Evolutionary conservation across 2,329 filamentous ascomycete species (phyloP).

Genomic region (Geoglossum cookeanum): DNA sequence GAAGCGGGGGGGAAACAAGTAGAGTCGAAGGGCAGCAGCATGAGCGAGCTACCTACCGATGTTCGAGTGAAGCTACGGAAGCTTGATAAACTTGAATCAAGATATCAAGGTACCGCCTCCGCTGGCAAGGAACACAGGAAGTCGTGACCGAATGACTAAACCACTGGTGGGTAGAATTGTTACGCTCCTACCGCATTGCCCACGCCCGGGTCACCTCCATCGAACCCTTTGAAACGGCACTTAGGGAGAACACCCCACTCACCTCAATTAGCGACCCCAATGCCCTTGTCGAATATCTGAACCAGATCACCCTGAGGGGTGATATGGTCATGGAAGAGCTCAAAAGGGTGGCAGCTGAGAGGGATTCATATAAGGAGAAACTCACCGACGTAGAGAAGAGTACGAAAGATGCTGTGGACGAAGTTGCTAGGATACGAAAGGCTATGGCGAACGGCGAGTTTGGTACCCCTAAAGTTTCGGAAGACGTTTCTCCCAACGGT

Average conservation of each 20-base stretch:
- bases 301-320: slow-evolving; percentile 64
- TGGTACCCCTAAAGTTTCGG: too few relatives aligned
- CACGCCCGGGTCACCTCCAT: slow-evolving; percentile 74
- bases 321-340: slow-evolving; percentile 92
- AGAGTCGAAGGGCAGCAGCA: slow-evolving; percentile 12
- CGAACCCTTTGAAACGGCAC: slow-evolving; percentile 77
- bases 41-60: slow-evolving; percentile 48
- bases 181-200: slow-evolving; percentile 80
- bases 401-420: slow-evolving; percentile 40
- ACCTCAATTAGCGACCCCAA: slow-evolving; percentile 73
- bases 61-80: slow-evolving; percentile 59
- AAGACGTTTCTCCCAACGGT: slow-evolving; percentile 13
- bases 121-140: slow-evolving; percentile 7
- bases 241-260: slow-evolving; percentile 83
- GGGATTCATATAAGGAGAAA: slow-evolving; percentile 62
- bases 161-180: slow-evolving; percentile 42
- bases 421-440: slow-evolving; percentile 37
- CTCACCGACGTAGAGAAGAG: slow-evolving; percentile 48
- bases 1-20: slow-evolving; percentile 11
- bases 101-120: slow-evolving; percentile 52
- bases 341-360: slow-evolving; percentile 67
- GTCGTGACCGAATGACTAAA: neutral
- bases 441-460: slow-evolving; percentile 6
- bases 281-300: slow-evolving; percentile 75
- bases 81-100: slow-evolving; percentile 74